Percentiles rank a stretch among this genome's conserved stretches.
Evolutionary conservation across 805 yeast genomes (phyloP).

Genomic region (Candida golubevii): DNA sequence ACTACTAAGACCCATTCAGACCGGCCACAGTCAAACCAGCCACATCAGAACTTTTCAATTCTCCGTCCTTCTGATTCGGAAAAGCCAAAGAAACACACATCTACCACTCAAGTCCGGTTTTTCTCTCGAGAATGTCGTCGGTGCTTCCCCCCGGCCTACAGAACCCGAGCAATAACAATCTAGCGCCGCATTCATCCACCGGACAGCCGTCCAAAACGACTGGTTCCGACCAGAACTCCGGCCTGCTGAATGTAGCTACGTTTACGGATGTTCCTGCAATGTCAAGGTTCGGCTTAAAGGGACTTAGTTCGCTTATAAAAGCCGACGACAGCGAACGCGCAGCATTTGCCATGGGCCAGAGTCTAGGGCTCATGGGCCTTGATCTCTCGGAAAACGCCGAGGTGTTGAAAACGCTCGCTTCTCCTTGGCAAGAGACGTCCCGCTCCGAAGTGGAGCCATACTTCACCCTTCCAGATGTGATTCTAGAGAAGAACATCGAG

Average conservation of each 20-base stretch:
- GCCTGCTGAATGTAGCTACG: background rate
- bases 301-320: constrained; percentile 54
- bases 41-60: no score
- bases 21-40: no score
- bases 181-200: background rate
- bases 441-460: constrained; percentile 87
- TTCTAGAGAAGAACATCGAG: constrained; percentile 28
- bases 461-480: constrained; percentile 55
- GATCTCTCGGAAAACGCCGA: constrained; percentile 48
- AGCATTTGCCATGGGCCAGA: constrained; percentile 70
- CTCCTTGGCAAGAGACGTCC: constrained; percentile 95
- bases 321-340: constrained; percentile 62
- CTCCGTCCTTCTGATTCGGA: no score
- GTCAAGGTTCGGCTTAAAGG: constrained; percentile 65
- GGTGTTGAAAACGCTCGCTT: constrained; percentile 64
- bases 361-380: constrained; percentile 62
- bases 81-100: no score
- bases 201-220: no score
- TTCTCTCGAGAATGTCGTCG: constrained; percentile 6
- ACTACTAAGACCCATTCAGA: no score
- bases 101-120: no score
- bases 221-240: background rate
- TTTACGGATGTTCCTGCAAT: constrained; percentile 33
- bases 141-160: constrained; percentile 18
- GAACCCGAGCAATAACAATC: constrained; percentile 2